Evolutionary conservation across 257 asterid genomes (phyloP), one percentile per base, ranked within the genome.

Genomic region (Solanum rostratum): DNA sequence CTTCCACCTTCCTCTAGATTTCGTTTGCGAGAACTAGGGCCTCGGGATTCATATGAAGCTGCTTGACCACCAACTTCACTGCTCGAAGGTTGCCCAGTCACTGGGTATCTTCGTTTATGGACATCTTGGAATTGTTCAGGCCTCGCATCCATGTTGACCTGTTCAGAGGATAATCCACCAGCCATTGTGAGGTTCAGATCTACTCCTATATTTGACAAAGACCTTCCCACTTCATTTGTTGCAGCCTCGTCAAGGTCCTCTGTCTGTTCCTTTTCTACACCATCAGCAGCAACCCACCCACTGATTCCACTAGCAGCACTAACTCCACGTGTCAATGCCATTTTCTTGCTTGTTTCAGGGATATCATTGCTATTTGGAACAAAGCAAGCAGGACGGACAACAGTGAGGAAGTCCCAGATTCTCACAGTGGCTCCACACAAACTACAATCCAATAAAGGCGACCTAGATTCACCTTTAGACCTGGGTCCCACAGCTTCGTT

Each of bases 261-360:
- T 19, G 86, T 91, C 87, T 93, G 98, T 86, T 94, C 96, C 90
- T 95, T 97, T 53, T 90, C 96, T 79, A 86, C 82, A 43, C 93
- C 95, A 90, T 96, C 94, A 29, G 90, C 90, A 84, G 93, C 97
- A 90, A 95, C 92, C 99, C 97, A 91, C 83, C 98, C 99, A 86
- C 91, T 90, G 88, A 97, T 95, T 85, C 99, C 99, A 89, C 99
- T 97, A 14, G 99, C 99, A n/a, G 99, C 99, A 90, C 99, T 97
- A 79, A 85, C 91, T 62, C 99, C 99, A 22, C 97, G 96, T 29
- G 97, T 95, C 90, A 93, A 88, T 79, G 86, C 90, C 95, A 93
- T 91, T 91, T 97, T 97, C 91, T 95, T 97, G 93, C 89, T 92
- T 84, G 97, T 90, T 86, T 93, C 98, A 6, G 98, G 99, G 85